These are phyloP conservation scores for Blastocystis sp. DNA, from an alignment of 352 stramenopile species.

Conservation along the genomic window DNA sequence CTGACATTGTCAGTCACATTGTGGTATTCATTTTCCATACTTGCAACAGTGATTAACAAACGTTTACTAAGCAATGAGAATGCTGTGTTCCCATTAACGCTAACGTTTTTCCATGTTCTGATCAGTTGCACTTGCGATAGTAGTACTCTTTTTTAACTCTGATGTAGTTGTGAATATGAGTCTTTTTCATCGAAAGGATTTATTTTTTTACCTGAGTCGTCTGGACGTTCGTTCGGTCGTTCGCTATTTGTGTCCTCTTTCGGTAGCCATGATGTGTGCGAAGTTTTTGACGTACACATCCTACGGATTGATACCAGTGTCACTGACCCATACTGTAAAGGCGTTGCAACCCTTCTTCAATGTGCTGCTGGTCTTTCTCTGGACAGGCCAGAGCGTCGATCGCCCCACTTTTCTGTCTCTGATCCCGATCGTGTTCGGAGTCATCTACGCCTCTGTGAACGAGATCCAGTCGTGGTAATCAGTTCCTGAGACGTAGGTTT, in stretches of 20 bases:
- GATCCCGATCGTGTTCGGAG: constrained; percentile 56
- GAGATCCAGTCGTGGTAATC: background rate
- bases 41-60: background rate
- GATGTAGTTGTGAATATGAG: constrained; percentile 36
- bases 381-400: constrained; percentile 41
- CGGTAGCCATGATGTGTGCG: constrained; percentile 28
- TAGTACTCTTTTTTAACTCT: background rate
- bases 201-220: constrained; percentile 7
- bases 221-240: background rate
- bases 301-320: constrained; percentile 47
- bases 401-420: constrained; percentile 21
- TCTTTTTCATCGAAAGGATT: background rate
- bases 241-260: constrained; percentile 8
- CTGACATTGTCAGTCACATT: background rate
- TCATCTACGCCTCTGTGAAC: constrained; percentile 54
- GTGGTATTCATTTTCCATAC: background rate
- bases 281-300: constrained; percentile 58
- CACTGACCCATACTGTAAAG: constrained; percentile 58
- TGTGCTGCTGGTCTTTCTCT: constrained; percentile 48
- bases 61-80: background rate
- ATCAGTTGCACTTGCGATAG: background rate
- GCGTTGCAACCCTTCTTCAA: constrained; percentile 60
- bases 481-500: background rate
- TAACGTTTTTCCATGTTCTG: constrained; percentile 6
- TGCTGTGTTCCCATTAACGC: background rate